Base-by-base conservation (phyloP, 2,329 filamentous ascomycete species). In the Lizonia empirigonia region DNA sequence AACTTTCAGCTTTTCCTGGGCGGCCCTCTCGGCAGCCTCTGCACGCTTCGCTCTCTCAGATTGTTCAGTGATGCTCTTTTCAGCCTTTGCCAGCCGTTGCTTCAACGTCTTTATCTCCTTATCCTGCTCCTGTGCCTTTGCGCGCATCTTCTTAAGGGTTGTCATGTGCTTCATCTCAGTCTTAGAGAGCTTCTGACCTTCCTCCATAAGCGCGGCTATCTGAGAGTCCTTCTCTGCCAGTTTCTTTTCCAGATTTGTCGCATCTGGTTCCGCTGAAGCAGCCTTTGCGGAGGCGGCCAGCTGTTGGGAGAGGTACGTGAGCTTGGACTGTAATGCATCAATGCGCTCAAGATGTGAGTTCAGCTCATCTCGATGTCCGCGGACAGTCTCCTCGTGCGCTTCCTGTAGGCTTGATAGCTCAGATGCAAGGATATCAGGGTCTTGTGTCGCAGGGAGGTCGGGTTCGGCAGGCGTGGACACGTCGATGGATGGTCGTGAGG, bases 171-270 rank as follows among this genome's bases (percentile, higher is more conserved):
- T 91, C 72, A 97, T 84, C 70, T 99, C 94, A 0, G 84, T 89
- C 62, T 88, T 89, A 1, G 91, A 92, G 7, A 97, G 80, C 60
- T 88, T 91, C 63, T 94, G 89, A 0, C 95, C 94, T 76, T 99
- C 94, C 62, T 96, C 88, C 80, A 99, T 89, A 10, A 99, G 78
- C 37, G 92, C 77, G 2, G 92, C 90, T 64, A 97, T 95, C 69
- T 90, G 90, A 63, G 93, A 87, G 63, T 97, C 92, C 68, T 91
- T 96, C 65, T 96, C 91, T 1, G 90, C 89, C 12, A 97, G 72
- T 67, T 89, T 91, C 70, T 87, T 90, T 59, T 96, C 89, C 1
- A 80, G 50, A 2, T 61, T 56, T 6, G 61, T 62, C 1, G 57
- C 58, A 18, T 66, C 63, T 2, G 61, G 16, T n/a, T 66, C 64